Conservation (phyloP, 805 yeast genomes). For the Candida insectorum region DNA sequence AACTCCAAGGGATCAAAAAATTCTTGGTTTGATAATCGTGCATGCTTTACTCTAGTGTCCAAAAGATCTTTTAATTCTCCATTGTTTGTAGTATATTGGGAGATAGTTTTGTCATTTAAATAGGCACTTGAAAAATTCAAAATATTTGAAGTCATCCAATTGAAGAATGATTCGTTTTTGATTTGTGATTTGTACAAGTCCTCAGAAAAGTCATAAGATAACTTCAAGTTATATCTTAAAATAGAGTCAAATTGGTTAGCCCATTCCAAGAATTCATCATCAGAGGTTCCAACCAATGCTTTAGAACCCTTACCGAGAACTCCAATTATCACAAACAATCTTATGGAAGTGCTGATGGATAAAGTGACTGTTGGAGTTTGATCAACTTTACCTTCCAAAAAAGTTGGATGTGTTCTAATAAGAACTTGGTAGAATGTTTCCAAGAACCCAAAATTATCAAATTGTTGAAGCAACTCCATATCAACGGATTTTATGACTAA, state of each 20-base stretch:
- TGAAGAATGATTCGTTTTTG: constrained; percentile 25
- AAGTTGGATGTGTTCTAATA: constrained; percentile 9
- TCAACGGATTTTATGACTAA: constrained; percentile 7
- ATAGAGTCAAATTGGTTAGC: constrained; percentile 14
- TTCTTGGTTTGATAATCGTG: constrained; percentile 2
- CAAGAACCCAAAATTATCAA: constrained; percentile 2
- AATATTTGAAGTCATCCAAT: constrained; percentile 23
- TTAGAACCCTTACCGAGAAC: constrained; percentile 16
- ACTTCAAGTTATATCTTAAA: constrained; percentile 13
- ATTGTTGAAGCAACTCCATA: neutral
- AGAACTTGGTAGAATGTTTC: constrained; percentile 7
- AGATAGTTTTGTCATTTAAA: constrained; percentile 6
- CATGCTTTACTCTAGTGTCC: constrained; percentile 4
- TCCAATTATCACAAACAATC: constrained; percentile 21
- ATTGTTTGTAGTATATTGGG: constrained; percentile 1
- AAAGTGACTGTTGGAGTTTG: constrained; percentile 19
- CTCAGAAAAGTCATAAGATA: constrained; percentile 15
- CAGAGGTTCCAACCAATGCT: neutral
- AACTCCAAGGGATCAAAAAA: constrained; percentile 10
- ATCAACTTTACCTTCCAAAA: constrained; percentile 1
- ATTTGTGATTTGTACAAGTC: constrained; percentile 20
- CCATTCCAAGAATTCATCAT: constrained; percentile 5
- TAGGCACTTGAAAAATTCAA: constrained; percentile 11
- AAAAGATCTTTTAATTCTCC: constrained; percentile 2
- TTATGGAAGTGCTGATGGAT: constrained; percentile 25